These are phyloP conservation scores for Leccinum variicolor DNA, from an alignment of 768 basidiomycete genomes.

Conservation along the genomic window DNA sequence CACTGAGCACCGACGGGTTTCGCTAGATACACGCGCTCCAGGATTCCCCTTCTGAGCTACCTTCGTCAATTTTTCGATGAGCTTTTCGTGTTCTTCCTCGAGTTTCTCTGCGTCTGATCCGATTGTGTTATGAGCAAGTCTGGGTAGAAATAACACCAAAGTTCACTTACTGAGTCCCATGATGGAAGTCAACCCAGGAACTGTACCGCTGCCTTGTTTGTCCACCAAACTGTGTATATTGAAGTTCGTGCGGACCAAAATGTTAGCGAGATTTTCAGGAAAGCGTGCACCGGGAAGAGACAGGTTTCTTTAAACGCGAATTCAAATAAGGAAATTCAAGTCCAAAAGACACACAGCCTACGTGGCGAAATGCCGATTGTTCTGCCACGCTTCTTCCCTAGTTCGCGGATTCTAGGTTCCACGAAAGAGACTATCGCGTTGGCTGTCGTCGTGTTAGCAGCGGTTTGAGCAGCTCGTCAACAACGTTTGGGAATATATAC, in stretches of 20 bases:
- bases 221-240: neutral
- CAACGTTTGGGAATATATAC: neutral
- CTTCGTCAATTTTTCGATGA: neutral
- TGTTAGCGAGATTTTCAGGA: conserved; percentile 17
- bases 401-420: conserved; percentile 11
- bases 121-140: neutral
- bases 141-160: neutral
- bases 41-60: neutral
- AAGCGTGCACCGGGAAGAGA: conserved; percentile 4
- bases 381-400: conserved; percentile 6
- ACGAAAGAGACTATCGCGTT: neutral
- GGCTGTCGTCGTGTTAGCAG: no score
- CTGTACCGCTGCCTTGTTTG: neutral
- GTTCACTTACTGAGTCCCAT: conserved; percentile 19
- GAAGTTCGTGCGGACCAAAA: conserved; percentile 7
- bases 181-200: conserved; percentile 3
- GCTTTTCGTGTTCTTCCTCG: neutral
- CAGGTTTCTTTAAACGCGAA: conserved; percentile 3
- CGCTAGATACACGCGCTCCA: conserved; percentile 8
- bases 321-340: neutral
- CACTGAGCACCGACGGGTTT: conserved; percentile 28
- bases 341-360: neutral
- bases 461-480: no score
- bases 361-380: conserved; percentile 11
- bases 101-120: conserved; percentile 9